phyloP scores from a whole-genome alignment of 1,284 basidiomycete species.

The Kalmanozyma brasiliensis region DNA sequence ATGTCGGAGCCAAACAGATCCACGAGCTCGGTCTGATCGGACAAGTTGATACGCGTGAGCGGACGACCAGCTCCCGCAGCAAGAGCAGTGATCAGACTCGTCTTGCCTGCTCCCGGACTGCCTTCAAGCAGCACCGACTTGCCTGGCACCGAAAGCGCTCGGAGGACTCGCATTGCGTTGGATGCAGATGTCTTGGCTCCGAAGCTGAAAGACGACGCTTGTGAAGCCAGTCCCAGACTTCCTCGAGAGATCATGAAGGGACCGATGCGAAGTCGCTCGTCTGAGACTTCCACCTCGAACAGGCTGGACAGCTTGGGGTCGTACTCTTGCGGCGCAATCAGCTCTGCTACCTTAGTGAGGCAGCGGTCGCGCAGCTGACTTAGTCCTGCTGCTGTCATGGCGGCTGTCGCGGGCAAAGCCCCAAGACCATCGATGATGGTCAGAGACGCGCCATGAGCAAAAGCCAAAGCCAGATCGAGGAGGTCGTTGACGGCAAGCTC shows the following conservation, averaged over 20 bases:
- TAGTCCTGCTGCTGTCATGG: constrained; percentile 71
- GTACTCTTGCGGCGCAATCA: constrained; percentile 65
- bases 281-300: constrained; percentile 61
- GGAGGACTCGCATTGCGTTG: constrained; percentile 88
- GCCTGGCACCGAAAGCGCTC: constrained; percentile 82
- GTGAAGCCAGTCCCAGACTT: constrained; percentile 53
- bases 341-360: constrained; percentile 61
- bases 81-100: constrained; percentile 88
- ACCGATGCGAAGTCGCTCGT: constrained; percentile 75
- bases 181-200: constrained; percentile 86
- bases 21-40: constrained; percentile 96
- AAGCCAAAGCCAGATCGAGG: constrained; percentile 56
- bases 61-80: constrained; percentile 82
- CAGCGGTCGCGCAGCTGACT: constrained; percentile 77
- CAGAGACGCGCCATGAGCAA: constrained; percentile 69
- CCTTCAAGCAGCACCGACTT: constrained; percentile 97
- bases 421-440: constrained; percentile 69
- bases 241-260: constrained; percentile 80
- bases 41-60: constrained; percentile 96
- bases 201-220: constrained; percentile 76
- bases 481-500: constrained; percentile 69
- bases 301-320: constrained; percentile 69
- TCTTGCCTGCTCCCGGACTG: constrained; percentile 99
- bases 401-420: constrained; percentile 60
- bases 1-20: constrained; percentile 97